Base-by-base conservation (phyloP, 192 early-diverging fungal species). In the Geranomyces variabilis region DNA sequence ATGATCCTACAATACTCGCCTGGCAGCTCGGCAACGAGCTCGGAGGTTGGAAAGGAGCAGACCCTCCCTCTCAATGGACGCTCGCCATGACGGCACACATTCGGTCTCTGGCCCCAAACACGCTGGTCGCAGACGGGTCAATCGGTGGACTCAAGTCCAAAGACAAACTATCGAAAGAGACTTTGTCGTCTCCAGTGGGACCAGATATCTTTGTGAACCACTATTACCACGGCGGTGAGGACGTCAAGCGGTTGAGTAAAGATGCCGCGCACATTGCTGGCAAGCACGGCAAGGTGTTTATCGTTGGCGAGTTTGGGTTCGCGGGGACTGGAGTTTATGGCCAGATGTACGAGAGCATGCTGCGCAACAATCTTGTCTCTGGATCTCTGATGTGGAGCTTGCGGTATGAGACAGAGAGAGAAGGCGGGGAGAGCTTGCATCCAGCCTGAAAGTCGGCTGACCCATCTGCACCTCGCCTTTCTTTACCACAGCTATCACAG, bases 11-110 rank as follows among this genome's bases (percentile, higher is more conserved):
- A 31, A 74, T 86, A n/a, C 70, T 82, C 13, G 84, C 77, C 0
- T 81, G 79, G 79, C 71, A 85, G 49, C 62, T 75, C 0, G 84
- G 84, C 24, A 86, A 86, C 74, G 84, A 86, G 73, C 73, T 86
- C 13, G 65, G 66, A 0, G 66, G 66, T 0, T 72, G 63, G 65
- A 48, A 36, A 53, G 57, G 49, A 17, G 17, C 10, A 7, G 31
- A 51, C 1, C 63, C 71, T 17, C 71, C 71, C 3, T 63, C 71
- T 0, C 15, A 31, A 19, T 74, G 71, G 71, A 53, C 47, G 6
- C 29, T 63, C 30, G 51, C 24, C 53, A 74, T 74, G 43, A 34
- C 64, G 8, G 55, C 30, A 10, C 71, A 67, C 45, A 66, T 74
- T 53, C 66, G 51, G 22, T 59, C 71, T 10, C 71, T 46, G 5